These are phyloP conservation scores for Gossypium trilobum DNA, from an alignment of 441 rosid genomes.

Conservation along the genomic window DNA sequence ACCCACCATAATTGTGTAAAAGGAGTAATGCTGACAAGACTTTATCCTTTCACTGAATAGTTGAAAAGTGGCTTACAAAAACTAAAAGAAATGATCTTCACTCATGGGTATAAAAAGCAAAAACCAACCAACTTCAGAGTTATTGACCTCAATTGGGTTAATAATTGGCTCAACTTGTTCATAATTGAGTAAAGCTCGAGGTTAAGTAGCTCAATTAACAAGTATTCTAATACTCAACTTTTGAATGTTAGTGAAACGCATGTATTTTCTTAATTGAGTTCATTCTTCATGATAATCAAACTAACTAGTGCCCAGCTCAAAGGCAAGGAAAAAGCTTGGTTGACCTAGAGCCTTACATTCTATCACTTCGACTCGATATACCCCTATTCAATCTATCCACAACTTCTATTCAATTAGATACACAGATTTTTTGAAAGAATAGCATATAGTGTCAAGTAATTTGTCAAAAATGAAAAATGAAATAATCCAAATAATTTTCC, in stretches of 20 bases:
- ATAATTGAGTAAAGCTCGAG: background rate
- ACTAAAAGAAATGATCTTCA: background rate
- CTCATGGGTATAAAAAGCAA: background rate
- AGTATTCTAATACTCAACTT: background rate
- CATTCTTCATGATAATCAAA: background rate
- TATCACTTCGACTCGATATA: background rate
- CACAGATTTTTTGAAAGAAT: background rate
- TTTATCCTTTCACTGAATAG: background rate
- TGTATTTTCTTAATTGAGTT: background rate
- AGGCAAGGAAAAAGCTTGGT: background rate
- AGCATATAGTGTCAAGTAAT: background rate
- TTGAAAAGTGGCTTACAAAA: background rate
- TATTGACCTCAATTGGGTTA: background rate
- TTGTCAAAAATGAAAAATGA: background rate
- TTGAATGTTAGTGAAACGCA: background rate
- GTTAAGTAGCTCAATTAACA: background rate
- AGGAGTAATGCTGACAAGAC: background rate
- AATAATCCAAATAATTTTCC: background rate
- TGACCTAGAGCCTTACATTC: background rate
- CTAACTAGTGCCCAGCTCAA: background rate
- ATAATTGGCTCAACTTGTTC: conserved; percentile 2
- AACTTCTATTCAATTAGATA: background rate
- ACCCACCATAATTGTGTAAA: background rate
- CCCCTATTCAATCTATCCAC: background rate
- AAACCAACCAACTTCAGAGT: background rate